Conservation (phyloP, 257 asterid genomes). For the Fraxinus pennsylvanica region DNA sequence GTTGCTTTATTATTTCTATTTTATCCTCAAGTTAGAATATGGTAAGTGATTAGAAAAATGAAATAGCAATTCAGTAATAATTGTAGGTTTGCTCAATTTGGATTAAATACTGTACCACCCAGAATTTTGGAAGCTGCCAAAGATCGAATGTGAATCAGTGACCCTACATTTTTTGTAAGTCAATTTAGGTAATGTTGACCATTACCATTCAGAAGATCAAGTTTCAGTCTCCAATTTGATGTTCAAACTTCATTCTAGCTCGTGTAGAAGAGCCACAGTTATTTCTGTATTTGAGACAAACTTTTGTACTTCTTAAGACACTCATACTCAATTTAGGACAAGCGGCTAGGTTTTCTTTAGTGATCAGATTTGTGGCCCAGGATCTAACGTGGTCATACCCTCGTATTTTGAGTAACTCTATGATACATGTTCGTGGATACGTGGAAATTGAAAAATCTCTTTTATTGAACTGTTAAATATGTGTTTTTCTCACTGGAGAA, state of each 20-base stretch:
- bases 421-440: not conserved
- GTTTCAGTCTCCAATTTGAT: not conserved
- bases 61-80: not conserved
- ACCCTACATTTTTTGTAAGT: not conserved
- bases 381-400: not conserved
- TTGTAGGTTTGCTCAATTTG: not conserved
- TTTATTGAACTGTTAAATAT: too few relatives aligned
- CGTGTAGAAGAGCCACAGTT: not conserved
- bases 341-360: not conserved
- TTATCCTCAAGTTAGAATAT: slow-evolving; percentile 1
- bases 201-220: not conserved
- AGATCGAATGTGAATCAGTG: not conserved
- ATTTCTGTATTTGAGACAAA: not conserved
- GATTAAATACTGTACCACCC: not conserved
- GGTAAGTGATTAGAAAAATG: not conserved
- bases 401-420: not conserved
- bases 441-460: not conserved
- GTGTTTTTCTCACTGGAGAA: not conserved
- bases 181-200: not conserved
- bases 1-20: slow-evolving; percentile 9
- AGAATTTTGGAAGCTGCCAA: not conserved
- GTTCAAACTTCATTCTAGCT: slow-evolving; percentile 17
- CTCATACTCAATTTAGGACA: not conserved
- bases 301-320: slow-evolving; percentile 4
- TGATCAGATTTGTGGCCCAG: not conserved